Percentiles rank a stretch among this genome's conserved stretches.
Evolutionary conservation across 495 filamentous ascomycete species (phyloP).

Genomic region (Astrothelium subdiscretum): DNA sequence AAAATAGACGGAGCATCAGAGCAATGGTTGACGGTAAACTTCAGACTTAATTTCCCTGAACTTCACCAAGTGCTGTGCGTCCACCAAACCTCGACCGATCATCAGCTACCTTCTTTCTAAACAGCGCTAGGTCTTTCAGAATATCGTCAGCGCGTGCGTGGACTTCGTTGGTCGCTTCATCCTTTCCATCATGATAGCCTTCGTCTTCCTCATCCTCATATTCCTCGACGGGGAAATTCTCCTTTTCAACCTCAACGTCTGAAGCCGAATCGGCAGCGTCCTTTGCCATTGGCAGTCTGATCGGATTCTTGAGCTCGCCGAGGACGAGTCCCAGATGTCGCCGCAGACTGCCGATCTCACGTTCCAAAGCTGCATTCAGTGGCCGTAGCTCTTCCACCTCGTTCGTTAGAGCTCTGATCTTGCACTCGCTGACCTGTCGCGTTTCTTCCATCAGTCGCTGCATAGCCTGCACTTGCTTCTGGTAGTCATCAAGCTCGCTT

Average conservation of each 20-base stretch:
- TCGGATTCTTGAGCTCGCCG: conserved; percentile 81
- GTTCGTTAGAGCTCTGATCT: conserved; percentile 72
- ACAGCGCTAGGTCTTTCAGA: conserved; percentile 64
- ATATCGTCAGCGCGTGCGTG: conserved; percentile 54
- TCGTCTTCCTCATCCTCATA: conserved; percentile 34
- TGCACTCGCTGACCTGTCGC: conserved; percentile 74
- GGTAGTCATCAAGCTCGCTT: conserved; percentile 83
- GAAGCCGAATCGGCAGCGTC: conserved; percentile 7
- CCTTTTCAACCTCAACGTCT: conserved; percentile 12
- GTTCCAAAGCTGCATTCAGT: conserved; percentile 45
- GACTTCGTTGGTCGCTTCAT: conserved; percentile 45
- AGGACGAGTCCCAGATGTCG: conserved; percentile 76
- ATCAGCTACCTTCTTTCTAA: conserved; percentile 71
- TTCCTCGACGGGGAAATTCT: conserved; percentile 25
- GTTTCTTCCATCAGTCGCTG: conserved; percentile 91
- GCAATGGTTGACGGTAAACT: neutral
- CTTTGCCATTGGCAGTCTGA: conserved; percentile 40
- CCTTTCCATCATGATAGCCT: conserved; percentile 30
- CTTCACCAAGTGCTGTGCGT: neutral
- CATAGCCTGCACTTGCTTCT: conserved; percentile 71
- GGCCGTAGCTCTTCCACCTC: conserved; percentile 41
- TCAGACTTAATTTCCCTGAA: neutral
- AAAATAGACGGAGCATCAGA: neutral
- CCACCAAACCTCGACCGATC: conserved; percentile 51
- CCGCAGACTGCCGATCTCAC: conserved; percentile 79